A percentile compares a stretch with the other conserved stretches of the same genome.
Evolutionary conservation across 371 early-diverging fungal genomes (phyloP).

Genomic region (Apophysomyces variabilis): DNA sequence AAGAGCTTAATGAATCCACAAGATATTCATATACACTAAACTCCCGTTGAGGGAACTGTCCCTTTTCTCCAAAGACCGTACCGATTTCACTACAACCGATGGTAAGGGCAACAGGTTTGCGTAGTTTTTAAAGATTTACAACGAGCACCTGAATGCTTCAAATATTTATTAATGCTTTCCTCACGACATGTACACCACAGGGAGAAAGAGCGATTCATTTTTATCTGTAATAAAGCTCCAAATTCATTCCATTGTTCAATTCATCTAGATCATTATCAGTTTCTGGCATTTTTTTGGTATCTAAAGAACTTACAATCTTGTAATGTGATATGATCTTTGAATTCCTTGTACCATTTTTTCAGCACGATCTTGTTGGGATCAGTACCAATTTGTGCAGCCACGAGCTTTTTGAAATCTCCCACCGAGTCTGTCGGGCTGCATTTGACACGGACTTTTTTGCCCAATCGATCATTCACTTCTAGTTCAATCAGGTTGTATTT

Average conservation of each 20-base stretch:
- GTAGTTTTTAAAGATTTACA: too few relatives aligned
- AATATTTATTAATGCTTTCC: neutral
- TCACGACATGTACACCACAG: neutral
- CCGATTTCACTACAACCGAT: too few relatives aligned
- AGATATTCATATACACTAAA: too few relatives aligned
- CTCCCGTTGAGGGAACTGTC: too few relatives aligned
- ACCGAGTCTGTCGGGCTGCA: conserved; percentile 85
- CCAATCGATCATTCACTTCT: conserved; percentile 87
- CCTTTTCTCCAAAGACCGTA: too few relatives aligned
- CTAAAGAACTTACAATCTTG: conserved; percentile 73
- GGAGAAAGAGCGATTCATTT: neutral
- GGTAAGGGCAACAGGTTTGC: too few relatives aligned
- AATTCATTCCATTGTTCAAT: conserved; percentile 90
- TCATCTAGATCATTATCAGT: conserved; percentile 63
- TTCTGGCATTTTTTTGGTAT: neutral
- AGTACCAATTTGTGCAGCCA: conserved; percentile 95
- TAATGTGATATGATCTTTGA: conserved; percentile 93
- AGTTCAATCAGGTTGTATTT: conserved; percentile 66
- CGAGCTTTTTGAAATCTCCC: conserved; percentile 89
- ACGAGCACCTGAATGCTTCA: too few relatives aligned
- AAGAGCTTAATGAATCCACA: too few relatives aligned
- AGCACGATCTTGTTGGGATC: conserved; percentile 88
- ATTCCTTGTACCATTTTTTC: conserved; percentile 92
- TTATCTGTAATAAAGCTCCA: conserved; percentile 82
- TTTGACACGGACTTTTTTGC: conserved; percentile 93